Evolutionary conservation across 176 grass and related monocot genomes (phyloP).

Genomic region (Urochloa ruziziensis): DNA sequence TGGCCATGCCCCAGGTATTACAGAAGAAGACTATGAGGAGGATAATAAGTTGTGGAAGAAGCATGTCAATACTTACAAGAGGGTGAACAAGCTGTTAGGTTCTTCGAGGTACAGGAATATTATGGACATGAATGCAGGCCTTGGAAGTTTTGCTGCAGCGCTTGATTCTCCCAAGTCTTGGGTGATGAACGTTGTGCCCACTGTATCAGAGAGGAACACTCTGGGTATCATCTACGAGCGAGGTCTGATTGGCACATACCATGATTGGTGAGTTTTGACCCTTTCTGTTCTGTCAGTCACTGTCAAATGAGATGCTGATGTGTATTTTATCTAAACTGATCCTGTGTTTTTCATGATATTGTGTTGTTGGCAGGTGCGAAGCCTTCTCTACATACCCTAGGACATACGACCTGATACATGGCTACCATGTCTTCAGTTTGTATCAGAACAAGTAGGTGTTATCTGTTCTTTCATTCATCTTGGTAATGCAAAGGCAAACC

Average conservation of each 20-base stretch:
- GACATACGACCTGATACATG: conserved; percentile 91
- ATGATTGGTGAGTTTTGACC: conserved; percentile 70
- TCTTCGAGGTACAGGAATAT: conserved; percentile 75
- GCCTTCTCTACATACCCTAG: conserved; percentile 88
- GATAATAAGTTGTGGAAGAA: conserved; percentile 79
- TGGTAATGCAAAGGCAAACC: not conserved
- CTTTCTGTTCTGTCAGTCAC: not conserved
- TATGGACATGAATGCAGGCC: conserved; percentile 95
- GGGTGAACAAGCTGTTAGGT: conserved; percentile 74
- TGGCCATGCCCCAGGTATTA: conserved; percentile 42
- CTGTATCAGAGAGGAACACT: conserved; percentile 50
- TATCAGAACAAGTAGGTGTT: conserved; percentile 72
- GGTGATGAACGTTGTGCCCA: conserved; percentile 94
- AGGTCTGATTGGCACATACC: conserved; percentile 89
- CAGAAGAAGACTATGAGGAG: conserved; percentile 54
- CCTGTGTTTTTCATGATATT: not conserved
- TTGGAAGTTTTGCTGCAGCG: conserved; percentile 78
- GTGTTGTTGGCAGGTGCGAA: conserved; percentile 58
- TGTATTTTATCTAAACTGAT: conserved; percentile 30
- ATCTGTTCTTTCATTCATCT: conserved; percentile 20
- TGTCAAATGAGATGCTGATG: conserved; percentile 1
- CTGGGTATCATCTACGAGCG: conserved; percentile 79
- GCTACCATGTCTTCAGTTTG: conserved; percentile 64
- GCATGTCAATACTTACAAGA: conserved; percentile 73
- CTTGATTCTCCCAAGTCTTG: conserved; percentile 58